Conservation (phyloP, 2,329 filamentous ascomycete species). For the Nemania sp. region DNA sequence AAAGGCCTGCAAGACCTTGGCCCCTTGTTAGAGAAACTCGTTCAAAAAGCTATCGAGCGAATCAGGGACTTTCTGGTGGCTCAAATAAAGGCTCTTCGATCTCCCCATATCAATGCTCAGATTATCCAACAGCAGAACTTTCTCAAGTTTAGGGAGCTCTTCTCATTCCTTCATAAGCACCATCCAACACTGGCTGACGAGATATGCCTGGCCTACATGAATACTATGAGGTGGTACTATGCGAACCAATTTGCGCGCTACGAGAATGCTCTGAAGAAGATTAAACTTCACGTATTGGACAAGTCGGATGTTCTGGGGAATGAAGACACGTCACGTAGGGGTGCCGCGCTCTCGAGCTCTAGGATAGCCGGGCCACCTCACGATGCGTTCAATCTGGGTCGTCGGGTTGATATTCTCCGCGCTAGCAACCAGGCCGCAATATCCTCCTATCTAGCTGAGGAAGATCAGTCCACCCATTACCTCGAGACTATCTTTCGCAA, state of each 20-base stretch:
- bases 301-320: conserved; percentile 82
- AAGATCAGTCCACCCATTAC: conserved; percentile 83
- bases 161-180: conserved; percentile 79
- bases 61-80: conserved; percentile 93
- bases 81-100: conserved; percentile 91
- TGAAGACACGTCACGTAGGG: conserved; percentile 71
- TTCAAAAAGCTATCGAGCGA: conserved; percentile 87
- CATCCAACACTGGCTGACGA: conserved; percentile 85
- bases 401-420: conserved; percentile 80
- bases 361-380: conserved; percentile 65
- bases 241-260: conserved; percentile 89
- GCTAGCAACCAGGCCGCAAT: conserved; percentile 75
- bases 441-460: conserved; percentile 87
- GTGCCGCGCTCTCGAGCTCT: conserved; percentile 58
- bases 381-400: conserved; percentile 87
- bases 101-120: conserved; percentile 95
- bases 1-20: conserved; percentile 84
- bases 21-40: conserved; percentile 82
- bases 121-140: conserved; percentile 95
- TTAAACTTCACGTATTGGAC: conserved; percentile 82
- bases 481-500: conserved; percentile 90
- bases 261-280: conserved; percentile 77
- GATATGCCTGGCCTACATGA: conserved; percentile 91
- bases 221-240: conserved; percentile 99
- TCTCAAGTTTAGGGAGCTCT: conserved; percentile 85